phyloP scores from a whole-genome alignment of 768 basidiomycete genomes.

The Trametes gibbosa region DNA sequence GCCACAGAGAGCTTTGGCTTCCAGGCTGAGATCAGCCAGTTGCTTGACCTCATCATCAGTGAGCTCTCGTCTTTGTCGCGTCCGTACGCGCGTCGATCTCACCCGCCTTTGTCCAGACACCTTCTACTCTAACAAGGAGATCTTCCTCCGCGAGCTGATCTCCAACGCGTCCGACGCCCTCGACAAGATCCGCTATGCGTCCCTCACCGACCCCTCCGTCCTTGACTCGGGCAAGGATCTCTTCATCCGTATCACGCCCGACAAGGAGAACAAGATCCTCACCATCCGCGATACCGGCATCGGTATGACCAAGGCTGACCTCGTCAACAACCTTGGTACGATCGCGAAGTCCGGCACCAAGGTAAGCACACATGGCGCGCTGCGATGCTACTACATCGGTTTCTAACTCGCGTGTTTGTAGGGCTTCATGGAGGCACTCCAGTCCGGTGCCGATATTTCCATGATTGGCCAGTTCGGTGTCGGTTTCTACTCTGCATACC shows the following conservation, averaged over 20 bases:
- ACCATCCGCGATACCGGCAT: constrained; percentile 93
- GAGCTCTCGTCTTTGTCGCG: constrained; percentile 31
- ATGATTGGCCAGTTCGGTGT: constrained; percentile 99
- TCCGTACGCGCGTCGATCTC: constrained; percentile 9
- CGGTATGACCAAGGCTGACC: constrained; percentile 99
- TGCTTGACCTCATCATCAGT: constrained; percentile 99
- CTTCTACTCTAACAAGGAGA: constrained; percentile 99
- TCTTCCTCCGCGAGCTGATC: constrained; percentile 98
- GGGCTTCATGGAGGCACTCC: constrained; percentile 99
- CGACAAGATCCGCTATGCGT: constrained; percentile 98
- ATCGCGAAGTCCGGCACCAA: constrained; percentile 95
- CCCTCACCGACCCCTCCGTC: constrained; percentile 86
- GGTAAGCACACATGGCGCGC: constrained; percentile 39
- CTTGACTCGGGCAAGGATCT: constrained; percentile 93
- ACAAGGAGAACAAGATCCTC: constrained; percentile 94
- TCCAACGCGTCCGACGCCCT: constrained; percentile 98
- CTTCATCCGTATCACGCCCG: constrained; percentile 89
- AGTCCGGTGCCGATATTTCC: constrained; percentile 83
- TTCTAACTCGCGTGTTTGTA: constrained; percentile 29
- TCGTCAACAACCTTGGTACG: constrained; percentile 98
- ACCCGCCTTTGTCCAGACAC: constrained; percentile 60
- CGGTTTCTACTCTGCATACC: constrained; percentile 99
- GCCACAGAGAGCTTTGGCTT: constrained; percentile 89
- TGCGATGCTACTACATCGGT: neutral
- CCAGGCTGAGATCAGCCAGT: constrained; percentile 99